phyloP scores from a whole-genome alignment of 257 asterid genomes.

The Solanum corneliomulleri region DNA sequence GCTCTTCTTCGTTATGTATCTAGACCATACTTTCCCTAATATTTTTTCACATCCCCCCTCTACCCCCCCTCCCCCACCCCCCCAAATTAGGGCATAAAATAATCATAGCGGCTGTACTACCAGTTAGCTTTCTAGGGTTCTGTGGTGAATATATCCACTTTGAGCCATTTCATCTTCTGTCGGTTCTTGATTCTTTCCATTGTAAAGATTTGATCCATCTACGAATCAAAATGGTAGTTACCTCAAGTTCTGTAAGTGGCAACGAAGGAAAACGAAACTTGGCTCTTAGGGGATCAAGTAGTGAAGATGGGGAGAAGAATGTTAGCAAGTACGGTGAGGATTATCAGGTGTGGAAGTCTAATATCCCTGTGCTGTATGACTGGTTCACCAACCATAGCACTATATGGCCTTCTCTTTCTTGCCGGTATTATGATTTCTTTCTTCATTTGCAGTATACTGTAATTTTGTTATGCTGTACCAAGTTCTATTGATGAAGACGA shows the following conservation, averaged over 20 bases:
- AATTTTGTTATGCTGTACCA: not conserved
- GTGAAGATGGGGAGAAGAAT: not conserved
- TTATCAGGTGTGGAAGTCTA: not conserved
- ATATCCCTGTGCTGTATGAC: slow-evolving; percentile 18
- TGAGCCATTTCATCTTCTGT: not conserved
- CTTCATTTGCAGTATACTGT: not conserved
- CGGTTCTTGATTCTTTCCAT: not conserved
- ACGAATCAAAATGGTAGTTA: not conserved
- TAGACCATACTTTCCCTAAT: not conserved
- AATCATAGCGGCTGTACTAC: not conserved
- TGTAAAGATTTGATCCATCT: not conserved
- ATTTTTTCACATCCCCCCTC: not conserved
- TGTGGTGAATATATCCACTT: not conserved
- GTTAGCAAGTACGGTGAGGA: not conserved
- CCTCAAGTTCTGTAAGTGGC: not conserved
- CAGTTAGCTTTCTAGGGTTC: not conserved
- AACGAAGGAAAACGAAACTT: not conserved
- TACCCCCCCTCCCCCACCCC: no score
- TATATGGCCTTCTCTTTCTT: slow-evolving; percentile 59
- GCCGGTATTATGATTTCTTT: slow-evolving; percentile 32
- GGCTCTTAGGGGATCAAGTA: not conserved
- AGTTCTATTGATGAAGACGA: slow-evolving; percentile 14
- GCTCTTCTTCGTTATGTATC: not conserved
- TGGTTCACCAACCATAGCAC: slow-evolving; percentile 62
- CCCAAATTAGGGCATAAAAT: not conserved